Percentiles rank a stretch among this genome's conserved stretches.
These are phyloP conservation scores for Santalum album DNA, from an alignment of 164 flowering plant species.

Conservation along the genomic window DNA sequence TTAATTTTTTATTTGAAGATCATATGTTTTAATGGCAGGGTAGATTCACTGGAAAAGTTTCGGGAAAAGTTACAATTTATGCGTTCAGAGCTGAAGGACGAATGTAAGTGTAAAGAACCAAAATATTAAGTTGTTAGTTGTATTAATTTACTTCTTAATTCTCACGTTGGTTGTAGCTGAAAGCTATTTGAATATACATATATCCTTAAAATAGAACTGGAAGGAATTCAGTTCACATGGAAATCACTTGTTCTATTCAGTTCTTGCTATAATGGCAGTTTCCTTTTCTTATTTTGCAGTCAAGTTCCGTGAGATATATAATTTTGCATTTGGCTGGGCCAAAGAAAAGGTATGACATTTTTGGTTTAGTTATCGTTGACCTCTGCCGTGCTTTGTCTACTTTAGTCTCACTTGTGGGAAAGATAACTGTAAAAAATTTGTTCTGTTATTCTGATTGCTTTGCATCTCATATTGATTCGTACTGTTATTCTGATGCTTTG, in stretches of 20 bases:
- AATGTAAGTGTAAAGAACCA: slow-evolving; percentile 45
- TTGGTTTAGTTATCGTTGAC: too few species aligned
- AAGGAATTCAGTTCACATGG: background rate
- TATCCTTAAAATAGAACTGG: background rate
- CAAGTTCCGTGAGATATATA: slow-evolving; percentile 89
- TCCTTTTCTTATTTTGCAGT: slow-evolving; percentile 39
- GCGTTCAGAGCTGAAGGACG: slow-evolving; percentile 93
- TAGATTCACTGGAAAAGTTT: slow-evolving; percentile 88
- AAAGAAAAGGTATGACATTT: slow-evolving; percentile 72
- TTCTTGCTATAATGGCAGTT: slow-evolving; percentile 9
- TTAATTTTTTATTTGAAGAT: too few species aligned
- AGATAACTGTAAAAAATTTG: background rate
- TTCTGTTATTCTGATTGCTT: too few species aligned
- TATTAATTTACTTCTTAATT: background rate
- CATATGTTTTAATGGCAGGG: slow-evolving; percentile 42
- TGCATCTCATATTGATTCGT: too few species aligned
- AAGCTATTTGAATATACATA: background rate
- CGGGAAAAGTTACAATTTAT: slow-evolving; percentile 72
- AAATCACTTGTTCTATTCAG: background rate
- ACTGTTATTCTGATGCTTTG: too few species aligned
- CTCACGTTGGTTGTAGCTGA: background rate
- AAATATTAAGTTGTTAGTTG: background rate
- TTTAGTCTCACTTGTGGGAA: background rate
- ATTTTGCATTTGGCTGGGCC: slow-evolving; percentile 97
- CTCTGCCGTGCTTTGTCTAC: background rate